Evolutionary conservation across 2,329 filamentous ascomycete genomes (phyloP).

Genomic region (Acrocalymma vagum): DNA sequence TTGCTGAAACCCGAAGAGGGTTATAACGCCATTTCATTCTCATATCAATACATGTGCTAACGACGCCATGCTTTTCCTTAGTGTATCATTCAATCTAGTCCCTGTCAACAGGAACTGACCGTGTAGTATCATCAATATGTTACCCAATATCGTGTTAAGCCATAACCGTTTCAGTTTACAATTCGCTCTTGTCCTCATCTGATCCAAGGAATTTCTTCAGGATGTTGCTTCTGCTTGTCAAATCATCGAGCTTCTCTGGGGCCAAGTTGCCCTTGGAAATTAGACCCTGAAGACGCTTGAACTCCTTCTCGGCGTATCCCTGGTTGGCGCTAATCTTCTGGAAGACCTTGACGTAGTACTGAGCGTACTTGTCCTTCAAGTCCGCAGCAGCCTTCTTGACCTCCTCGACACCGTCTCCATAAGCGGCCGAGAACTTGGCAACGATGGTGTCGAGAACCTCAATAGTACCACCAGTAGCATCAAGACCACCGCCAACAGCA

Average conservation of each 20-base stretch:
- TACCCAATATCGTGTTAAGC: slow-evolving; percentile 3
- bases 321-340: slow-evolving; percentile 83
- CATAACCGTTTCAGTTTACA: slow-evolving; percentile 57
- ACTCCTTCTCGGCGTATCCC: slow-evolving; percentile 85
- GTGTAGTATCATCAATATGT: neutral
- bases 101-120: neutral
- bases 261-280: slow-evolving; percentile 87
- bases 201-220: slow-evolving; percentile 76
- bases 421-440: slow-evolving; percentile 72
- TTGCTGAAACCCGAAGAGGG: neutral
- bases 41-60: slow-evolving; percentile 21
- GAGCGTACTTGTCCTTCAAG: slow-evolving; percentile 81
- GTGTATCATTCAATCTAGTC: neutral
- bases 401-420: slow-evolving; percentile 70
- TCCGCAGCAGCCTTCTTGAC: slow-evolving; percentile 74
- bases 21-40: slow-evolving; percentile 22
- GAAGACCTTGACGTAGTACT: slow-evolving; percentile 94
- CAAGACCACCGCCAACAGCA: slow-evolving; percentile 79
- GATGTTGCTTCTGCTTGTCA: slow-evolving; percentile 87
- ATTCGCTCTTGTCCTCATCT: slow-evolving; percentile 71
- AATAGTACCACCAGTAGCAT: slow-evolving; percentile 82
- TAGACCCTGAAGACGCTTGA: slow-evolving; percentile 79
- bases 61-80: neutral
- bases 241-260: slow-evolving; percentile 86
- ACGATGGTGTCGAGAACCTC: slow-evolving; percentile 80